phyloP scores from a whole-genome alignment of 768 basidiomycete genomes.

The Trichaptum fuscoviolaceum region DNA sequence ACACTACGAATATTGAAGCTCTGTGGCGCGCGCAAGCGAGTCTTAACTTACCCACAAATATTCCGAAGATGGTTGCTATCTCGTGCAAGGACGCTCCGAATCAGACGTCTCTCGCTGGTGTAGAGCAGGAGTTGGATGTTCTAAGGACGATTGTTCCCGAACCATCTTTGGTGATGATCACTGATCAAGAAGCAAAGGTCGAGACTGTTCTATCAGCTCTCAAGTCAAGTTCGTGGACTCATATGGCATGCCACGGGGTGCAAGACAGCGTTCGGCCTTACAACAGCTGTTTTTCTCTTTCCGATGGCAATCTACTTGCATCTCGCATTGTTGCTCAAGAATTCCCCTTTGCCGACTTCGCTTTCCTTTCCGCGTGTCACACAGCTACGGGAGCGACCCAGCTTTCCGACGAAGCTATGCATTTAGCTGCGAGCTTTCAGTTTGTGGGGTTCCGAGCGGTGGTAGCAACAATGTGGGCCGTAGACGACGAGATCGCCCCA shows the following conservation, averaged over 20 bases:
- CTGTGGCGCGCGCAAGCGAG: neutral
- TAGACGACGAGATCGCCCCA: neutral
- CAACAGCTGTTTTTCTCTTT: constrained; percentile 11
- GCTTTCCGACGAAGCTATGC: constrained; percentile 10
- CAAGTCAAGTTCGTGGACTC: constrained; percentile 1
- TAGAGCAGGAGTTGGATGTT: neutral
- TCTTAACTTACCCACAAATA: neutral
- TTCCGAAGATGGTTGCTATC: neutral
- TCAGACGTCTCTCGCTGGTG: neutral
- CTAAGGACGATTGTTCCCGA: neutral
- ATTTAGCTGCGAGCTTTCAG: constrained; percentile 11
- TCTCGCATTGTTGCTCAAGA: constrained; percentile 6
- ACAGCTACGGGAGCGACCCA: constrained; percentile 9
- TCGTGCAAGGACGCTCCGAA: neutral
- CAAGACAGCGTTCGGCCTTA: constrained; percentile 12
- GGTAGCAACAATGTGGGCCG: constrained; percentile 10
- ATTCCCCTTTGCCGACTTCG: constrained; percentile 12
- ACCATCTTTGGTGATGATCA: neutral
- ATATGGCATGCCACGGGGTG: constrained; percentile 16
- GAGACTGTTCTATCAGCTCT: neutral
- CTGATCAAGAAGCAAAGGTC: neutral
- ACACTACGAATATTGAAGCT: neutral
- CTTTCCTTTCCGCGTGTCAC: constrained; percentile 17
- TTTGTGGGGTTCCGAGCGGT: constrained; percentile 7
- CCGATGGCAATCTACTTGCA: constrained; percentile 10